These are phyloP conservation scores for Pleurotus tuoliensis DNA, from an alignment of 768 basidiomycete species.

Conservation along the genomic window DNA sequence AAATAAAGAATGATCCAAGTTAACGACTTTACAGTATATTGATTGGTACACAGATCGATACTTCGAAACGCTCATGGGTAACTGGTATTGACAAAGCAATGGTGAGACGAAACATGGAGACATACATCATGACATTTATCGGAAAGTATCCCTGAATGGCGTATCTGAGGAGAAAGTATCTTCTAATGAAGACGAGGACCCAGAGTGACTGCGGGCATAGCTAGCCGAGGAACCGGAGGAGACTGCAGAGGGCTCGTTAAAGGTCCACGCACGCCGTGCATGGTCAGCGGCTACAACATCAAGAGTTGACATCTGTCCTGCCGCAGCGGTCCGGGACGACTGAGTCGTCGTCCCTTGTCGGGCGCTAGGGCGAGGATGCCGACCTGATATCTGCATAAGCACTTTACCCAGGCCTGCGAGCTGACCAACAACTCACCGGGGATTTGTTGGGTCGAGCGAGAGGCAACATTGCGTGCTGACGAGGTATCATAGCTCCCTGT, in stretches of 20 bases:
- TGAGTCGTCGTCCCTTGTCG: not conserved
- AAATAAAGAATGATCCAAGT: too few species aligned
- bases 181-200: conserved; percentile 4
- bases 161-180: not conserved
- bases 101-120: not conserved
- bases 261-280: not conserved
- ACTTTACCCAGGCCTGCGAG: not conserved
- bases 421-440: not conserved
- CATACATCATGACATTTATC: not conserved
- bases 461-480: not conserved
- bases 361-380: not conserved
- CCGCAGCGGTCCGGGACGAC: not conserved
- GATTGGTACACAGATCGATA: too few species aligned
- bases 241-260: not conserved
- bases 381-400: not conserved
- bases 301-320: not conserved
- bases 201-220: not conserved
- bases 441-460: not conserved
- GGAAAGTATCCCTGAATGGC: conserved; percentile 3
- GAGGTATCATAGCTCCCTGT: not conserved
- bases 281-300: not conserved
- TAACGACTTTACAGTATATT: too few species aligned
- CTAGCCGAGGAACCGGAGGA: not conserved
- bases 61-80: too few species aligned
- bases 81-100: too few species aligned